Evolutionary conservation across 495 filamentous ascomycete species (phyloP).

Genomic region (Cercophora scortea): DNA sequence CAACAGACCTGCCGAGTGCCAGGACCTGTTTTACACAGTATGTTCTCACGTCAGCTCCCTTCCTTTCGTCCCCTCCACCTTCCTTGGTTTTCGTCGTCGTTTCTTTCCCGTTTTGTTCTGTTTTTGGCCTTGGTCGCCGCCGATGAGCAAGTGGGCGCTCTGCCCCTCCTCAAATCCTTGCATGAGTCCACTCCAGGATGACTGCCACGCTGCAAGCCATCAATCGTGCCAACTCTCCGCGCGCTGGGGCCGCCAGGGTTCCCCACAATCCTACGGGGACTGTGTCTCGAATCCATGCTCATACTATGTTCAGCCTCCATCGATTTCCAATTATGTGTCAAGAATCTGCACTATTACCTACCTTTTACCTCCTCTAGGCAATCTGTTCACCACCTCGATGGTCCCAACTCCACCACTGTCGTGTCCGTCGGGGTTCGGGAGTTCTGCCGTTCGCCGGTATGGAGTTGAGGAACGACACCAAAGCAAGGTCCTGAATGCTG

Average conservation of each 20-base stretch:
- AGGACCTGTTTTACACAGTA: too few species aligned
- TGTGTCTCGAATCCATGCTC: neutral
- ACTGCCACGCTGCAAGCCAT: conserved; percentile 6
- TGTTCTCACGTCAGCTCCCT: too few species aligned
- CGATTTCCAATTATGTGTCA: too few species aligned
- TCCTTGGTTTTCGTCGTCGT: neutral
- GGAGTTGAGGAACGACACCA: too few species aligned
- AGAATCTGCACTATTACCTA: neutral
- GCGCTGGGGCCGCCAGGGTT: conserved; percentile 9
- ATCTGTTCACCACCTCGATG: neutral
- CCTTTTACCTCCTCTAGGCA: neutral
- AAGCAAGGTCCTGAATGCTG: too few species aligned
- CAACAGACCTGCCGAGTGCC: too few species aligned
- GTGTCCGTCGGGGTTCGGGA: too few species aligned
- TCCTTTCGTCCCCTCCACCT: too few species aligned
- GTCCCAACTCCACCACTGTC: too few species aligned
- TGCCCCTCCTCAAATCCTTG: neutral
- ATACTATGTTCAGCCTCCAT: neutral
- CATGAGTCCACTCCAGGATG: neutral
- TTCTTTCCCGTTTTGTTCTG: neutral
- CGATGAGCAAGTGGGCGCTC: neutral
- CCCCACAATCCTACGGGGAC: conserved; percentile 15
- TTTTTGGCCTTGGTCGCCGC: neutral
- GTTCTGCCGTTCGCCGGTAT: too few species aligned
- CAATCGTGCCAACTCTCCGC: conserved; percentile 2